These are phyloP conservation scores for Talaromyces amestolkiae DNA, from an alignment of 2,329 filamentous ascomycete species.

Conservation along the genomic window DNA sequence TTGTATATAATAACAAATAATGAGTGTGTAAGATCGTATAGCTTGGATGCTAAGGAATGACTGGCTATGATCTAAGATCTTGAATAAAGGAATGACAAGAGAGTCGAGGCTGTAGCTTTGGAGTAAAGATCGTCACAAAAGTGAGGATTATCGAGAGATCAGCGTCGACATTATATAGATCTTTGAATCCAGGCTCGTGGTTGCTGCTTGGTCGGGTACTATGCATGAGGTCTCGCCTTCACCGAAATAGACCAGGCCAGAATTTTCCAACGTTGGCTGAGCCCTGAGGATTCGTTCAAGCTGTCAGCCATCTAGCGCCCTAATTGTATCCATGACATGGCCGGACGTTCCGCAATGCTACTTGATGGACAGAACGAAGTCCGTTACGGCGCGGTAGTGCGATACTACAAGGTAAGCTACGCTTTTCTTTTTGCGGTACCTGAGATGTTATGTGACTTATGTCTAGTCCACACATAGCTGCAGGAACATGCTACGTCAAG, in stretches of 20 bases:
- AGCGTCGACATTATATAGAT: background rate
- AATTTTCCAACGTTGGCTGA: background rate
- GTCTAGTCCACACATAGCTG: background rate
- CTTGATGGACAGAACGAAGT: background rate
- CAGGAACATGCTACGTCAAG: background rate
- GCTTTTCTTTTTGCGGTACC: background rate
- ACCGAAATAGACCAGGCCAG: background rate
- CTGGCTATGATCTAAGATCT: slow-evolving; percentile 1
- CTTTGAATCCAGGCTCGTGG: background rate
- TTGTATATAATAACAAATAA: background rate
- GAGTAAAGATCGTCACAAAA: background rate
- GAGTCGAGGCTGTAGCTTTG: background rate
- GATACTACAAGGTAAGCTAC: slow-evolving; percentile 5
- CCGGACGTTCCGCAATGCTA: background rate
- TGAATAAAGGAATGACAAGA: slow-evolving; percentile 1
- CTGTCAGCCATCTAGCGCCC: background rate
- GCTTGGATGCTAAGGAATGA: background rate
- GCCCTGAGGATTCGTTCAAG: background rate
- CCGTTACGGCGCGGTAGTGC: background rate
- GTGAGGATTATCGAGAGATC: background rate
- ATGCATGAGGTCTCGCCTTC: background rate
- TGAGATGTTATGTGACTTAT: background rate
- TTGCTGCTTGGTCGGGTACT: background rate
- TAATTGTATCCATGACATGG: background rate
- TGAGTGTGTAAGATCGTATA: background rate